Evolutionary conservation across 352 stramenopile genomes (phyloP).

Genomic region (Phytophthora pisi): DNA sequence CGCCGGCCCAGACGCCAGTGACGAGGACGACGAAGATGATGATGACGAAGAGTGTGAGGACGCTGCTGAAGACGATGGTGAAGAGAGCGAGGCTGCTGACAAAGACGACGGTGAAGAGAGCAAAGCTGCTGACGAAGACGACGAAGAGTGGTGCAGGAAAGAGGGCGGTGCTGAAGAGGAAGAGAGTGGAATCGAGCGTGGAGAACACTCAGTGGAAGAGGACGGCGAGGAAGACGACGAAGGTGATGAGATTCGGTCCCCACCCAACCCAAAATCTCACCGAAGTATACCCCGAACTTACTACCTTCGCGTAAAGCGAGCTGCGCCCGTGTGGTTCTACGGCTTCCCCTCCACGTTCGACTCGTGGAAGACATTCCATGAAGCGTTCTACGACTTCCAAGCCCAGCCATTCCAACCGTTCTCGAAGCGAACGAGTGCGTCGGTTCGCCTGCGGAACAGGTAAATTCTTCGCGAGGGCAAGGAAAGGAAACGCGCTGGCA

Average conservation of each 20-base stretch:
- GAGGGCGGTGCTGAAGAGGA: no score
- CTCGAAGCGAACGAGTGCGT: not conserved
- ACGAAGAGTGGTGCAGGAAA: no score
- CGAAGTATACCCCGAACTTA: not conserved
- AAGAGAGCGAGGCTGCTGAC: no score
- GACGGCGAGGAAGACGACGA: not conserved
- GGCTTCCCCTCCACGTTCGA: not conserved
- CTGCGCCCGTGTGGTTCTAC: not conserved
- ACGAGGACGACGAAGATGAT: not conserved
- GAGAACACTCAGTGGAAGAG: not conserved
- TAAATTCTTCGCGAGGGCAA: not conserved
- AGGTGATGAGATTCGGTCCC: not conserved
- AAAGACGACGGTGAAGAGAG: no score
- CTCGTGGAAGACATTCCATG: not conserved
- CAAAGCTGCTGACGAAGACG: no score
- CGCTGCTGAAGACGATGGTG: not conserved
- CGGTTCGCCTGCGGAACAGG: not conserved
- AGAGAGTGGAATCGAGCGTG: not conserved
- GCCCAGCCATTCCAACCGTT: not conserved
- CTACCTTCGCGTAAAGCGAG: not conserved
- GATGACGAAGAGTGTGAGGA: no score
- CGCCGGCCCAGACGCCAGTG: not conserved
- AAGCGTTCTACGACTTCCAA: not conserved
- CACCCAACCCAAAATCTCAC: not conserved
- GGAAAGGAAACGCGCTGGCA: not conserved